Conservation (phyloP, 106 monocot species). For the Chionographis japonica region DNA sequence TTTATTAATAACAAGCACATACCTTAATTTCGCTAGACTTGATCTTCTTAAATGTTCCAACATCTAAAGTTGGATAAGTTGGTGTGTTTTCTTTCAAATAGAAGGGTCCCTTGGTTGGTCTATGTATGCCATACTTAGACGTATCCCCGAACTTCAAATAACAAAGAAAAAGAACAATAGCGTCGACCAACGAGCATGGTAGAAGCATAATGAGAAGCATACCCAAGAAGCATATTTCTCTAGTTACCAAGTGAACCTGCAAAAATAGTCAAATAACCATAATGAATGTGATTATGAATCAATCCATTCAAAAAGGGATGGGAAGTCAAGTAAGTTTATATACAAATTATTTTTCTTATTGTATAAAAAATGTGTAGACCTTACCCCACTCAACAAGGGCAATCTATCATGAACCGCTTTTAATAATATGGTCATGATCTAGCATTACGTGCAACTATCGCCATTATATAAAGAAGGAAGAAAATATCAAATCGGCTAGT, state of each 20-base stretch:
- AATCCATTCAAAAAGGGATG: too few relatives aligned
- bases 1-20: too few relatives aligned
- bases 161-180: slow-evolving; percentile 35
- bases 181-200: slow-evolving; percentile 21
- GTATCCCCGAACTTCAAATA: slow-evolving; percentile 32
- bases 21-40: slow-evolving; percentile 45
- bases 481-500: not conserved
- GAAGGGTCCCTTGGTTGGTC: slow-evolving; percentile 46
- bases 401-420: not conserved
- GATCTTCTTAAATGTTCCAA: slow-evolving; percentile 43
- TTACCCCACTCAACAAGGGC: too few relatives aligned
- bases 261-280: too few relatives aligned
- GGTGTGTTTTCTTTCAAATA: slow-evolving; percentile 21
- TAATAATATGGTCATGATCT: slow-evolving; percentile 5
- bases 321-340: not conserved
- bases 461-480: not conserved
- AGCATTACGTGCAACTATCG: not conserved
- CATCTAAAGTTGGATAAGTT: slow-evolving; percentile 37
- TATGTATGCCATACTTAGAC: slow-evolving; percentile 33
- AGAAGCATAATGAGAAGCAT: slow-evolving; percentile 16
- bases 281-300: not conserved
- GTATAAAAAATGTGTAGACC: too few relatives aligned
- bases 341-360: too few relatives aligned
- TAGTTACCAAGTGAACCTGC: slow-evolving; percentile 55
- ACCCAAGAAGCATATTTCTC: slow-evolving; percentile 30